Base-by-base conservation (phyloP, 495 filamentous ascomycete species). In the Trichoderma orchidacearum region DNA sequence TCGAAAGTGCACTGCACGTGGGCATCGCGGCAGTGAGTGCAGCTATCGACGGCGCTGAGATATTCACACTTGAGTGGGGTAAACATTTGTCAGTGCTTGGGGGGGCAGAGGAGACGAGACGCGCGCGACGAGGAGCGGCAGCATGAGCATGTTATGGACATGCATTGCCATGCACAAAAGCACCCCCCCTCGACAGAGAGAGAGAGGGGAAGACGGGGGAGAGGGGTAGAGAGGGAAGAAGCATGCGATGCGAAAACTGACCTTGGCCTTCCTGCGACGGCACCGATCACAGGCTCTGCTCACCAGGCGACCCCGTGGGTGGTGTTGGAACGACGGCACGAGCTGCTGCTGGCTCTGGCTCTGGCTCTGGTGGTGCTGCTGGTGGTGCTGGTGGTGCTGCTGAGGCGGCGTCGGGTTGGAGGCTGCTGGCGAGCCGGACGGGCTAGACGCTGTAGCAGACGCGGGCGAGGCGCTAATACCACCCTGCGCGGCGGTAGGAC, bases 271-370 rank as follows among this genome's bases (percentile, higher is more conserved):
- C n/a, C 51, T 17, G 9, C 51, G 51, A 17, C 51, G 51, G 51
- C 51, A 53, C n/a, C 51, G 28, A 31, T 53, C 51, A 28, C 51
- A 53, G 27, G 51, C 51, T 32, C 51, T 53, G 51, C 28, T 53
- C 28, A 30, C 30, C 27, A 53, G 51, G 18, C 28, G 51, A 6
- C 51, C 30, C 27, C 51, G 27, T 17, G 41, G 41, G 27, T 48
- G 41, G 41, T 48, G 41, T 18, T 48, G 41, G 41, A 48, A 48
- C 41, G 41, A 48, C 21, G 41, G n/a, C n/a, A n/a, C n/a, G n/a
- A n/a, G n/a, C n/a, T n/a, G n/a, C n/a, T n/a, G n/a, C n/a, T n/a
- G n/a, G n/a, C n/a, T n/a, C n/a, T n/a, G n/a, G n/a, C n/a, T n/a
- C n/a, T n/a, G n/a, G n/a, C n/a, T n/a, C n/a, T n/a, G n/a, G n/a